Evolutionary conservation across 225 moss, liverwort and hornwort genomes (phyloP).

Genomic region (Physcomitrium patens): DNA sequence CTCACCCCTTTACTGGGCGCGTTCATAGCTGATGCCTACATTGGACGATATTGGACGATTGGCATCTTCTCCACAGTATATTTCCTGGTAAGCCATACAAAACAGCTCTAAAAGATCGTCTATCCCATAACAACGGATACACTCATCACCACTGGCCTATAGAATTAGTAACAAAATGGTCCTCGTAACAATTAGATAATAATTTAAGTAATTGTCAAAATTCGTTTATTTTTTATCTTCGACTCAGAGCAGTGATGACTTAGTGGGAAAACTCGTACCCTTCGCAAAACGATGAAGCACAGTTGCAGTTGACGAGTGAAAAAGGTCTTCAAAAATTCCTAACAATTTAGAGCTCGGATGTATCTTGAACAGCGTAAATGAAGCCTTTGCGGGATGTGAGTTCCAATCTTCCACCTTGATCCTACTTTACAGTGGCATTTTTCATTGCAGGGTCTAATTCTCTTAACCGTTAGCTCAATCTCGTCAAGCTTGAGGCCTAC

Average conservation of each 20-base stretch:
- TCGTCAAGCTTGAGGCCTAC: slow-evolving; percentile 41
- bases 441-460: slow-evolving; percentile 49
- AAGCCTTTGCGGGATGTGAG: no score
- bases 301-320: neutral
- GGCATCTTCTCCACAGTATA: slow-evolving; percentile 64
- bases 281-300: neutral
- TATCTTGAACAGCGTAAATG: neutral
- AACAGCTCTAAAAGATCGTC: neutral
- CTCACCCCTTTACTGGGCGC: slow-evolving; percentile 70
- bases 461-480: slow-evolving; percentile 45
- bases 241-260: neutral
- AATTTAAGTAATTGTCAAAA: no score
- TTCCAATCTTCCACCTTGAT: neutral
- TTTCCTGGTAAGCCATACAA: slow-evolving; percentile 42
- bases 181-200: no score
- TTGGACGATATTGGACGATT: slow-evolving; percentile 77
- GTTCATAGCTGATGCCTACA: slow-evolving; percentile 70
- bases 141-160: no score
- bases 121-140: no score
- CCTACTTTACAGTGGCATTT: neutral
- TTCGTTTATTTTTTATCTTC: neutral
- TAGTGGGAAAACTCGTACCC: no score
- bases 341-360: neutral
- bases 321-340: neutral
- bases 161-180: no score